These are phyloP conservation scores for Aspergillus sp. DNA, from an alignment of 2,329 filamentous ascomycete species.

Conservation along the genomic window DNA sequence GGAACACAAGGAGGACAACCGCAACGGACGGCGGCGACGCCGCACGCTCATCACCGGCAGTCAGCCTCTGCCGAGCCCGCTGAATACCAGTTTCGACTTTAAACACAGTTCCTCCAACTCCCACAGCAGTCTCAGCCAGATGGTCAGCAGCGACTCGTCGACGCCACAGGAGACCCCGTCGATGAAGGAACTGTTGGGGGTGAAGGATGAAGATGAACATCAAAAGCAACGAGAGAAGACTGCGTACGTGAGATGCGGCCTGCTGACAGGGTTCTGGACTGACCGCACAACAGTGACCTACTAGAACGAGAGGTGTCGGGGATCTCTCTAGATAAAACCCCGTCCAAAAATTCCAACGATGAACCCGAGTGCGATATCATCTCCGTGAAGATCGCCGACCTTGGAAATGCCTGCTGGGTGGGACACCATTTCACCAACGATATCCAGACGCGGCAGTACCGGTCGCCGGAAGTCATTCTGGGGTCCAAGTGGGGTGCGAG, in stretches of 20 bases:
- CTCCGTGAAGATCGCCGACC: slow-evolving; percentile 97
- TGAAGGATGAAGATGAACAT: slow-evolving; percentile 59
- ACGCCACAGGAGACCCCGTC: slow-evolving; percentile 49
- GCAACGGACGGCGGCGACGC: slow-evolving; percentile 84
- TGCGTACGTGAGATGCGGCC: slow-evolving; percentile 64
- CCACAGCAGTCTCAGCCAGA: slow-evolving; percentile 76
- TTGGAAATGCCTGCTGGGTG: slow-evolving; percentile 98
- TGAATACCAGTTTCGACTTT: slow-evolving; percentile 84
- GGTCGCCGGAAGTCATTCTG: slow-evolving; percentile 94
- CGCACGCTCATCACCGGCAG: slow-evolving; percentile 95
- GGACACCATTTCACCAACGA: slow-evolving; percentile 99
- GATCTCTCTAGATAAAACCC: slow-evolving; percentile 82
- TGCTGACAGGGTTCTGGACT: slow-evolving; percentile 2
- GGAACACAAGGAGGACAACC: slow-evolving; percentile 81
- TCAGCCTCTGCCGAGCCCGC: slow-evolving; percentile 89
- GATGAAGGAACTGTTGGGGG: slow-evolving; percentile 54
- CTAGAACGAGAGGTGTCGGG: slow-evolving; percentile 90
- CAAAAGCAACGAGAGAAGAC: slow-evolving; percentile 90
- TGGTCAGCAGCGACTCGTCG: slow-evolving; percentile 61
- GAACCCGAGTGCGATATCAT: slow-evolving; percentile 67
- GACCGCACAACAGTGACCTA: slow-evolving; percentile 64
- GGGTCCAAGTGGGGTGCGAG: slow-evolving; percentile 99
- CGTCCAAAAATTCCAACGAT: slow-evolving; percentile 33
- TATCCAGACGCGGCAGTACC: slow-evolving; percentile 95
- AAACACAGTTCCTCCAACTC: slow-evolving; percentile 62